These are phyloP conservation scores for Gelatoporia subvermispora DNA, from an alignment of 768 basidiomycete species.

Conservation along the genomic window DNA sequence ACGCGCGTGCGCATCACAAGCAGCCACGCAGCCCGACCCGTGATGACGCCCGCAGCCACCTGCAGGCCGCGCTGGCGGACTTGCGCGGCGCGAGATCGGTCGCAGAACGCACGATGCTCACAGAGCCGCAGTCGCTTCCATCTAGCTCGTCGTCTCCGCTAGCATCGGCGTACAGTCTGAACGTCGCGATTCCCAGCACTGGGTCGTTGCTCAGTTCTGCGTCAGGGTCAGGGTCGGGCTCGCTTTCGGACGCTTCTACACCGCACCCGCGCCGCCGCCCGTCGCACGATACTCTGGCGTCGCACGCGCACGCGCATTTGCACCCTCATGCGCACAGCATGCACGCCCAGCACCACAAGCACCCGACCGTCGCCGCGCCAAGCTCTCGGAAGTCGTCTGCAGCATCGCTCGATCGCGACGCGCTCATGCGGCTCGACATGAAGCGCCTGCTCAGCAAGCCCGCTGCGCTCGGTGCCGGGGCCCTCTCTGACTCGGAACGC, in stretches of 20 bases:
- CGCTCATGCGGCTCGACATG: slow-evolving; percentile 22
- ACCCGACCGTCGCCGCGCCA: slow-evolving; percentile 1
- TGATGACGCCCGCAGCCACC: no score
- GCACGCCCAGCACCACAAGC: not conserved
- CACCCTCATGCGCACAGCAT: not conserved
- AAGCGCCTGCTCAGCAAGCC: slow-evolving; percentile 28
- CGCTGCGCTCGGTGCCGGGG: slow-evolving; percentile 16
- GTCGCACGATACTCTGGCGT: slow-evolving; percentile 8
- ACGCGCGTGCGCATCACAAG: no score
- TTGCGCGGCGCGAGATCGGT: no score
- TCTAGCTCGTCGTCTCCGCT: no score
- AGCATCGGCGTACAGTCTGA: no score
- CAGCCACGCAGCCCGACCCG: no score
- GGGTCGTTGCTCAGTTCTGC: slow-evolving; percentile 7
- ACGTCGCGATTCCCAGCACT: slow-evolving; percentile 1
- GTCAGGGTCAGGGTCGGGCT: slow-evolving; percentile 6
- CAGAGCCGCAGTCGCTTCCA: no score
- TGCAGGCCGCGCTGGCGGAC: no score
- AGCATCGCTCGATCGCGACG: slow-evolving; percentile 18
- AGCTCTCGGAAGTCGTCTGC: slow-evolving; percentile 18
- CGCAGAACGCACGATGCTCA: no score
- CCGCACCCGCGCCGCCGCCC: slow-evolving; percentile 1
- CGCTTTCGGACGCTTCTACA: slow-evolving; percentile 1
- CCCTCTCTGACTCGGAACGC: slow-evolving; percentile 21
- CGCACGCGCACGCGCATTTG: slow-evolving; percentile 1